Base-by-base conservation (phyloP, 148 eudicot species). In the Heliosperma pusillum region DNA sequence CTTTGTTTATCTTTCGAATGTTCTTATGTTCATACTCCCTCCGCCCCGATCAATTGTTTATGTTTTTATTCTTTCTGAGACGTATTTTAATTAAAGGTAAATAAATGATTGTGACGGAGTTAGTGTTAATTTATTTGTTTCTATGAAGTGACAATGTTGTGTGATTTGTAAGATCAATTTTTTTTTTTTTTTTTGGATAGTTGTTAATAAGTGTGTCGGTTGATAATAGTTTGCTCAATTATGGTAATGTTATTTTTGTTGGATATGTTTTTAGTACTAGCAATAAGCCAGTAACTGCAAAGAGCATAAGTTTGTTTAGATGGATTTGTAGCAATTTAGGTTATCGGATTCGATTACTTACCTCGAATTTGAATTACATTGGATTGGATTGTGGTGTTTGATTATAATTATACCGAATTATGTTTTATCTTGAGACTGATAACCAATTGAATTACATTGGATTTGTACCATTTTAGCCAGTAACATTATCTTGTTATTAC, bases 1-100 rank as follows among this genome's bases (percentile, higher is more conserved):
- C n/a, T 71, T 52, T 42, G 40, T 26, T n/a, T 77, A 29, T 58
- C 58, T 53, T 71, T 70, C 21, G 25, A 58, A 17, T 57, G 45
- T 17, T 36, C 7, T 76, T n/a, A 17, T 57, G 45, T 10, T 40
- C 3, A 2, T 50, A 50, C 55, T 50, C 55, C 1, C 42, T 7
- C 42, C 42, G 42, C 1, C 42, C 3, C 42, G 40, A 36, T 36
- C 42, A 36, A 5, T 36, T 36, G 42, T 36, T 36, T 36, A 36
- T 7, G 42, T 7, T 36, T 36, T 36, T 36, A 36, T 36, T 36
- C 42, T 36, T 6, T 36, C 0, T 36, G 42, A 36, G 42, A 6
- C 9, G 3, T 36, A 3, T 36, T 36, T 36, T 36, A 36, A 36
- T 36, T 10, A 36, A 36, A 36, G 0, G 42, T 36, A 36, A 36